Evolutionary conservation across 352 stramenopile species (phyloP).

Genomic region (Phytophthora melonis): DNA sequence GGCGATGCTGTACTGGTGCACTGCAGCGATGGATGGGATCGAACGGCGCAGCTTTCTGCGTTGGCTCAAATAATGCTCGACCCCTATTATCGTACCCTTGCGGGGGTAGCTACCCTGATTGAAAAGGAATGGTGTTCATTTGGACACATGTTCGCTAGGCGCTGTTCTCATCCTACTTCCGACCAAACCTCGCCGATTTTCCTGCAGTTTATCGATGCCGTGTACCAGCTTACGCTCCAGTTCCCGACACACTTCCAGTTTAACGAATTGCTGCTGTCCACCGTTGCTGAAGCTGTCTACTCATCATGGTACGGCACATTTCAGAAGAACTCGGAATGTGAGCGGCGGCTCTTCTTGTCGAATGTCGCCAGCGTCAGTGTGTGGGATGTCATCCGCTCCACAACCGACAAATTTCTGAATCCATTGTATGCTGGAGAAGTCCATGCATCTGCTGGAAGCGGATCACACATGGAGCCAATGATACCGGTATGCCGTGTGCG

Average conservation of each 20-base stretch:
- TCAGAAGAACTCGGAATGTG: slow-evolving; percentile 89
- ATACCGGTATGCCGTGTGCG: slow-evolving; percentile 84
- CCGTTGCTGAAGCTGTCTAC: slow-evolving; percentile 97
- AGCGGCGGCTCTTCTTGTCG: slow-evolving; percentile 70
- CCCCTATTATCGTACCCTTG: slow-evolving; percentile 79
- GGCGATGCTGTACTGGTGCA: slow-evolving; percentile 84
- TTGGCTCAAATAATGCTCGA: slow-evolving; percentile 89
- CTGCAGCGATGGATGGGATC: slow-evolving; percentile 89
- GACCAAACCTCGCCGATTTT: slow-evolving; percentile 98
- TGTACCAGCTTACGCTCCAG: slow-evolving; percentile 97
- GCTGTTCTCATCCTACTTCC: slow-evolving; percentile 79
- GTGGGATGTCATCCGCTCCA: slow-evolving; percentile 87
- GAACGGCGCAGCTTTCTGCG: slow-evolving; percentile 78
- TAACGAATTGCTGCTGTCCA: slow-evolving; percentile 94
- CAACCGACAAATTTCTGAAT: slow-evolving; percentile 85
- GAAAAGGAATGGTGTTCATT: slow-evolving; percentile 90
- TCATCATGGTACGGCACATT: slow-evolving; percentile 96
- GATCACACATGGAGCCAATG: slow-evolving; percentile 71
- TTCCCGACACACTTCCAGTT: slow-evolving; percentile 99
- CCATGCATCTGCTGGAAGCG: slow-evolving; percentile 18
- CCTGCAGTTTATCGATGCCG: slow-evolving; percentile 98
- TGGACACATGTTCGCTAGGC: slow-evolving; percentile 89
- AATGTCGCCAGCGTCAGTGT: slow-evolving; percentile 81
- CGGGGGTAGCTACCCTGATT: slow-evolving; percentile 20
- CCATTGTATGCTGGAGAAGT: slow-evolving; percentile 71